These are phyloP conservation scores for Helianthus annuus DNA, from an alignment of 129 eudicot species.

Conservation along the genomic window HanXRQr2.0-SUNRISE NC_035443.2:34540093-34540592, in stretches of 20 bases:
- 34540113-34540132: no score
- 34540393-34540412: conserved; percentile 62
- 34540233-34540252: no score
- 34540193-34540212: no score
- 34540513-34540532: conserved; percentile 72
- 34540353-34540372: conserved; percentile 11
- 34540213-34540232: no score
- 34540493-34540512: conserved; percentile 68
- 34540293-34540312: not conserved
- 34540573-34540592: not conserved
- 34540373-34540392: conserved; percentile 58
- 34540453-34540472: conserved; percentile 57
- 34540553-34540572: not conserved
- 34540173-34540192: no score
- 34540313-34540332: not conserved
- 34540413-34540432: conserved; percentile 93
- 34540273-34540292: not conserved
- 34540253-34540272: no score
- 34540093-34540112: no score
- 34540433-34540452: conserved; percentile 72
- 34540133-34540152: no score
- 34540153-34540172: no score
- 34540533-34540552: not conserved
- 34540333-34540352: conserved; percentile 6
- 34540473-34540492: conserved; percentile 94